Conservation (phyloP, 306 rosid species). For the Rosa multiflora region DNA sequence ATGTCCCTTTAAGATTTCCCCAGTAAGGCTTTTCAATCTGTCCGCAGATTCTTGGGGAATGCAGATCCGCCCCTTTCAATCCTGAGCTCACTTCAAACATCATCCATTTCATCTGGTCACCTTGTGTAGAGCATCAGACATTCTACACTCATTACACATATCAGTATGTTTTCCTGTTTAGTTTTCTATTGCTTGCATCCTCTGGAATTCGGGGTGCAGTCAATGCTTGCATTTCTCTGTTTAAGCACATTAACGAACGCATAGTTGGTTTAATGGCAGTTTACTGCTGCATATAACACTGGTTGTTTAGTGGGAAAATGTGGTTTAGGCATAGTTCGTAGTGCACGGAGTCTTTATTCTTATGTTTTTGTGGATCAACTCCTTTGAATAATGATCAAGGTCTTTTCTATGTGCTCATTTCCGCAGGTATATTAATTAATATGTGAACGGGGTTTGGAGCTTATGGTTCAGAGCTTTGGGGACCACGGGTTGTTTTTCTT, state of each 20-base stretch:
- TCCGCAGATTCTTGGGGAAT: constrained; percentile 35
- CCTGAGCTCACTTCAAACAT: background rate
- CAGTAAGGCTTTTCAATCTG: constrained; percentile 13
- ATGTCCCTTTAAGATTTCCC: background rate
- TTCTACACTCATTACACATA: background rate
- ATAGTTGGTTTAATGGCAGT: background rate
- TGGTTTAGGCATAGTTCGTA: background rate
- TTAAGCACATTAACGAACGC: background rate
- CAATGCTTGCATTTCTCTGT: background rate
- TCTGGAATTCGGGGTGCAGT: background rate
- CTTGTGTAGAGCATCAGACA: constrained; percentile 6
- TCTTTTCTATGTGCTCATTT: background rate
- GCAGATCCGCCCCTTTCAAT: constrained; percentile 17
- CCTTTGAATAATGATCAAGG: background rate
- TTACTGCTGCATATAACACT: background rate
- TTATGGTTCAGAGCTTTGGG: background rate
- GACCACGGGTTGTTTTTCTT: too few relatives aligned
- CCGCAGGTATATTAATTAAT: background rate
- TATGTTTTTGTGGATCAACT: background rate
- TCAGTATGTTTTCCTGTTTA: background rate
- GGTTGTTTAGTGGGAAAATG: background rate
- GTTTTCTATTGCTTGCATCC: constrained; percentile 2
- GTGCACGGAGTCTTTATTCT: background rate
- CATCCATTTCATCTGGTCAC: background rate
- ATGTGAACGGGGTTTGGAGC: background rate